These are phyloP conservation scores for Pseudogymnoascus sp. DNA, from an alignment of 2,329 filamentous ascomycete genomes.

Conservation along the genomic window DNA sequence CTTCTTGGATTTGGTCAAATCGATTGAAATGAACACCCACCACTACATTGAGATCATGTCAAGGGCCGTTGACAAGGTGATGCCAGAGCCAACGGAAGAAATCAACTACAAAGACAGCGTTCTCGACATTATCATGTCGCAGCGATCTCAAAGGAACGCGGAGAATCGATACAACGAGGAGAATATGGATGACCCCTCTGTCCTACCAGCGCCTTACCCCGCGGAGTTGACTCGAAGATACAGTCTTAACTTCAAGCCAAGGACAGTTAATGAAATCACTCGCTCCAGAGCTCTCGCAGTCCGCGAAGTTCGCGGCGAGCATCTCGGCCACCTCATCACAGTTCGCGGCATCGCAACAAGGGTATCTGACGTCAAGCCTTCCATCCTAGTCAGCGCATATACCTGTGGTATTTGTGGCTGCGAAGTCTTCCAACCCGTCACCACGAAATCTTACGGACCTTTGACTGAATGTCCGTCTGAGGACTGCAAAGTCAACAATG, in stretches of 20 bases:
- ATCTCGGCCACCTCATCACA: conserved; percentile 88
- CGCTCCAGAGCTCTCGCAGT: conserved; percentile 69
- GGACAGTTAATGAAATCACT: conserved; percentile 63
- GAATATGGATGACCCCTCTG: conserved; percentile 54
- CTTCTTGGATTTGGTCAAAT: conserved; percentile 63
- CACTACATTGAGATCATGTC: conserved; percentile 93
- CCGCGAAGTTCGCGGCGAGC: conserved; percentile 83
- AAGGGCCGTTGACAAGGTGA: conserved; percentile 75
- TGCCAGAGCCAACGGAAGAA: conserved; percentile 72
- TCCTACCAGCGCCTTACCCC: conserved; percentile 74
- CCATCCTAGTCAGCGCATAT: conserved; percentile 96
- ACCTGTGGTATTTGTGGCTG: conserved; percentile 94
- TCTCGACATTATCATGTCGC: conserved; percentile 91
- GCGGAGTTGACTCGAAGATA: conserved; percentile 88
- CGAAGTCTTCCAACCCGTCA: conserved; percentile 95
- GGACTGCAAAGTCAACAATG: conserved; percentile 85
- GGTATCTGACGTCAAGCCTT: conserved; percentile 95
- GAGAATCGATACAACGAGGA: conserved; percentile 63
- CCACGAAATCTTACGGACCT: conserved; percentile 83
- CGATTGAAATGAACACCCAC: conserved; percentile 83
- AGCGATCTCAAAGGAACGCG: conserved; percentile 79
- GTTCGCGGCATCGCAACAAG: conserved; percentile 89
- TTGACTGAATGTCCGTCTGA: conserved; percentile 78
- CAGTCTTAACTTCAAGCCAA: conserved; percentile 91
- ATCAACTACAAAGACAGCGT: conserved; percentile 96